Evolutionary conservation across 2,329 filamentous ascomycete genomes (phyloP).

Genomic region (Paecilomyces sp.): DNA sequence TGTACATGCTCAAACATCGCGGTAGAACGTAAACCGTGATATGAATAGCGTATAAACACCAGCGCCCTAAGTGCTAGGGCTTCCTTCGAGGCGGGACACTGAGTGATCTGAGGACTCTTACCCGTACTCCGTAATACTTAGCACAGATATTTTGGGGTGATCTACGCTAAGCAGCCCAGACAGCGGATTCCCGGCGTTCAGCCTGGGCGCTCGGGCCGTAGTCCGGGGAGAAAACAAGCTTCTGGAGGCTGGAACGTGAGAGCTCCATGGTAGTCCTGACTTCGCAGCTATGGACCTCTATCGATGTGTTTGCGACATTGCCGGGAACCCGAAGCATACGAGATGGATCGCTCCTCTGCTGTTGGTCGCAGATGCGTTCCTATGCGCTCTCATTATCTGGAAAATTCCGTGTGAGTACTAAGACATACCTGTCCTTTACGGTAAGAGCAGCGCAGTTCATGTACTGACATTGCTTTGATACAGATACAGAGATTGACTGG

Average conservation of each 20-base stretch:
- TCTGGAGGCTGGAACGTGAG: constrained; percentile 3
- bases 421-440: not conserved
- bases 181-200: not conserved
- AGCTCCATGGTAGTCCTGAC: not conserved
- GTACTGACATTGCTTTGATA: constrained; percentile 16
- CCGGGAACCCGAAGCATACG: constrained; percentile 49
- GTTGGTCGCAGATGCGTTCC: constrained; percentile 60
- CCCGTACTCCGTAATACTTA: too few relatives aligned
- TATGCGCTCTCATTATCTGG: constrained; percentile 70
- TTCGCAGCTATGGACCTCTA: constrained; percentile 24
- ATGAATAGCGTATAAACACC: not conserved
- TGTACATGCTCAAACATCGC: too few relatives aligned
- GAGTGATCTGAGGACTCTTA: too few relatives aligned
- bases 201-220: not conserved
- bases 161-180: not conserved
- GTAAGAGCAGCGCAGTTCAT: not conserved
- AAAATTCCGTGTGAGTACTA: constrained; percentile 68
- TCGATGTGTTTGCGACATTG: constrained; percentile 30
- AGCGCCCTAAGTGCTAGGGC: not conserved
- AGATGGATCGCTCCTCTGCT: constrained; percentile 61
- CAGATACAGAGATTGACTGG: constrained; percentile 98
- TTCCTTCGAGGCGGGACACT: too few relatives aligned
- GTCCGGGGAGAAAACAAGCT: not conserved
- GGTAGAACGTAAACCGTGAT: not conserved
- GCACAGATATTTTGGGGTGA: not conserved